These are phyloP conservation scores for Ziziphus jujuba DNA, from an alignment of 306 rosid species.

Conservation along the genomic window DNA sequence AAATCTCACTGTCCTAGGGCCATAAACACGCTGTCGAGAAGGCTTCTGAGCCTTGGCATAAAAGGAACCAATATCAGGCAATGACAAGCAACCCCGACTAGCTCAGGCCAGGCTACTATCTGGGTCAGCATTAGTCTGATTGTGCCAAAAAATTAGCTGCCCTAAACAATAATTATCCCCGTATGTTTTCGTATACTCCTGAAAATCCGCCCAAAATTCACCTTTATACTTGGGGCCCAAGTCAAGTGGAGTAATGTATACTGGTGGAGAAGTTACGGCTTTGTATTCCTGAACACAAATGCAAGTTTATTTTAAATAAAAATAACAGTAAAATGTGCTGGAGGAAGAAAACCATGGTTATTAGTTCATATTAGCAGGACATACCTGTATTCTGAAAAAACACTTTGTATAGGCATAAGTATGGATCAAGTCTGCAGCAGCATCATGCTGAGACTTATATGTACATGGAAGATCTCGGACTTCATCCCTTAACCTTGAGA, in stretches of 20 bases:
- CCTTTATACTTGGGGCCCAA: constrained; percentile 87
- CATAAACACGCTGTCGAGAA: constrained; percentile 78
- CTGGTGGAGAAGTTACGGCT: constrained; percentile 90
- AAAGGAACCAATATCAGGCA: constrained; percentile 89
- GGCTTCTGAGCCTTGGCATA: constrained; percentile 86
- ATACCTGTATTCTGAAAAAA: constrained; percentile 88
- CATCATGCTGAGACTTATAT: constrained; percentile 94
- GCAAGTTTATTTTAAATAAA: not conserved
- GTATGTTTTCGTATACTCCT: constrained; percentile 81
- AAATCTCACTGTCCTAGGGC: constrained; percentile 84
- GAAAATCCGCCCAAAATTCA: constrained; percentile 74
- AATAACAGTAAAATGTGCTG: not conserved
- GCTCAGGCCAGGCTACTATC: constrained; percentile 70
- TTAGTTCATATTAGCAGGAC: constrained; percentile 16
- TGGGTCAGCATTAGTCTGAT: constrained; percentile 82
- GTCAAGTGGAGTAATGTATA: constrained; percentile 96
- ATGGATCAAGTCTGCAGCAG: constrained; percentile 99
- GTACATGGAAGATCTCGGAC: constrained; percentile 86
- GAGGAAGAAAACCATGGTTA: constrained; percentile 4
- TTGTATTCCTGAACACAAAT: constrained; percentile 63
- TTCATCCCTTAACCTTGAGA: constrained; percentile 92
- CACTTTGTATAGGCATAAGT: constrained; percentile 81
- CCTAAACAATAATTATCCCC: constrained; percentile 95
- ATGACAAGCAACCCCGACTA: constrained; percentile 82
- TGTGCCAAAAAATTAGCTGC: constrained; percentile 96